A percentile compares a stretch with the other conserved stretches of the same genome.
These are phyloP conservation scores for Aspergillus campestris DNA, from an alignment of 495 filamentous ascomycete genomes.

Conservation along the genomic window DNA sequence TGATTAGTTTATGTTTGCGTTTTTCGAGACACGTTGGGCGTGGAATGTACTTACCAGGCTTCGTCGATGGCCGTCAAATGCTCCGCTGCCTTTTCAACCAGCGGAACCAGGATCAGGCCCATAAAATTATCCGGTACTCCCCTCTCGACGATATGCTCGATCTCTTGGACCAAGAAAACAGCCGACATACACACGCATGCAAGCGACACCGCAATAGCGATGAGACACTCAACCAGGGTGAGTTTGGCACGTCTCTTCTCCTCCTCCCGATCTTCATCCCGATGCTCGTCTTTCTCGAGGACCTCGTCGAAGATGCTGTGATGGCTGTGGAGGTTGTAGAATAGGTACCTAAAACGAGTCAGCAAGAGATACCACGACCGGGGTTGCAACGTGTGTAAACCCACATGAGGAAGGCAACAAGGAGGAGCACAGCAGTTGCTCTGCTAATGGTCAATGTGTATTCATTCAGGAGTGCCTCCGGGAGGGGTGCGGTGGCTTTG, in stretches of 20 bases:
- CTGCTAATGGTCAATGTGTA: constrained; percentile 62
- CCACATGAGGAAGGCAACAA: constrained; percentile 62
- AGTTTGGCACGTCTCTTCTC: constrained; percentile 61
- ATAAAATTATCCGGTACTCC: constrained; percentile 70
- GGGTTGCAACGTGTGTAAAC: background rate
- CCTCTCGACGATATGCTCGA: constrained; percentile 61
- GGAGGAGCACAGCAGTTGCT: constrained; percentile 65
- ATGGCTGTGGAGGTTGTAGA: constrained; percentile 77
- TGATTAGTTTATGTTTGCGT: background rate
- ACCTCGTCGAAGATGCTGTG: constrained; percentile 69
- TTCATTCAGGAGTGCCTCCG: constrained; percentile 28
- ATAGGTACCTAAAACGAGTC: constrained; percentile 50
- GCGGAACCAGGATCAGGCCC: constrained; percentile 62
- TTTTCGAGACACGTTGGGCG: too few relatives aligned
- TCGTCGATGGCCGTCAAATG: constrained; percentile 87
- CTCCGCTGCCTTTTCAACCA: constrained; percentile 89
- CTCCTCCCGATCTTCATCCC: constrained; percentile 59
- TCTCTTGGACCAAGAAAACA: constrained; percentile 73
- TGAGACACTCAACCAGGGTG: constrained; percentile 64
- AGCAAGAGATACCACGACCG: background rate
- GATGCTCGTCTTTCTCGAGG: constrained; percentile 61
- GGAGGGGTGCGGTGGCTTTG: constrained; percentile 23
- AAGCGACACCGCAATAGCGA: constrained; percentile 61
- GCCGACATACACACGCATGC: constrained; percentile 72
- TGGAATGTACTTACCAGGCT: constrained; percentile 54